Conservation (phyloP, 345 rosid genomes). For the Hibiscus tridactylites region DNA sequence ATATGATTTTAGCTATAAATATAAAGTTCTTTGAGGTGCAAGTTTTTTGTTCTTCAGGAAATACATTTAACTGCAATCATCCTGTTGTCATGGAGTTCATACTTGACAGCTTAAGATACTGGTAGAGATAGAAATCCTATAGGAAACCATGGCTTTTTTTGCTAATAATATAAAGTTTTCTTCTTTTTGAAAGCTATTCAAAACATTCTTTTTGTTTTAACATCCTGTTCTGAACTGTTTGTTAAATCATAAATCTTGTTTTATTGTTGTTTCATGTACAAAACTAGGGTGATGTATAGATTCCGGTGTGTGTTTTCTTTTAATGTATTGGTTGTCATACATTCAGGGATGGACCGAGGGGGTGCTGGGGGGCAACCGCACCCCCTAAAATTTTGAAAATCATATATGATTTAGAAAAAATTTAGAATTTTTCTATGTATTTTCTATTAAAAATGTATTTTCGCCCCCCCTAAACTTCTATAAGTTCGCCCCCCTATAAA, state of each 20-base stretch:
- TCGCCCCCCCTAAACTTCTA: no score
- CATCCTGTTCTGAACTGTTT: neutral
- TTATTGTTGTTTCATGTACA: neutral
- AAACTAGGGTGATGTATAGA: neutral
- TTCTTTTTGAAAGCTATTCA: neutral
- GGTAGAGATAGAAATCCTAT: constrained; percentile 38
- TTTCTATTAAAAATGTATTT: no score
- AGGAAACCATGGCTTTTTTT: constrained; percentile 1
- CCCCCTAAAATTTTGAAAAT: no score
- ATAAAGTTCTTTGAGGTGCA: constrained; percentile 6
- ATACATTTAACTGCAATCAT: constrained; percentile 85
- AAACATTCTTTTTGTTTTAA: neutral
- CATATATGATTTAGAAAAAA: no score
- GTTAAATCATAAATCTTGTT: neutral
- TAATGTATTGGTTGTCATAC: neutral
- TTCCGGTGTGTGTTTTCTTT: neutral
- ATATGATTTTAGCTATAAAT: neutral
- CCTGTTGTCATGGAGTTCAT: constrained; percentile 86
- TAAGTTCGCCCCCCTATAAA: no score
- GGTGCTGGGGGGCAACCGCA: no score
- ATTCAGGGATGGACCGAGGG: no score
- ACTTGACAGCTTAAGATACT: constrained; percentile 86
- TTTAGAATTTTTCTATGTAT: no score
- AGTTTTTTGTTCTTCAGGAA: constrained; percentile 50
- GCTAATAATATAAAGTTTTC: neutral